Conservation (phyloP, 202 grass and related monocot genomes). For the Panicum virgatum region DNA sequence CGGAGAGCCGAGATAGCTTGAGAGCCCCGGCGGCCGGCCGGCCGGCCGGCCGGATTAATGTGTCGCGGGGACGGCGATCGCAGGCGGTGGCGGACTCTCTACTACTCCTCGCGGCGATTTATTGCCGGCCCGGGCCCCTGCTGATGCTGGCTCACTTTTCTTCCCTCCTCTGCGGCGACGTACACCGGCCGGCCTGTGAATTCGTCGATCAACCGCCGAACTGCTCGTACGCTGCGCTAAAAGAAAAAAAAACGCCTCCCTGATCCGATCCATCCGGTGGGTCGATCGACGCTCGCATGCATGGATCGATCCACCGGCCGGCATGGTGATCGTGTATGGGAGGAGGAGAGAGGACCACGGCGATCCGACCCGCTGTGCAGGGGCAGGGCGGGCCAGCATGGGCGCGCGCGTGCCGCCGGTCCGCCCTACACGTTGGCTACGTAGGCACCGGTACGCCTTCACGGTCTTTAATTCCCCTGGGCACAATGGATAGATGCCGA, state of each 20-base stretch:
- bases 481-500: background rate
- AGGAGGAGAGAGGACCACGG: conserved; percentile 16
- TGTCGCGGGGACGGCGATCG: background rate
- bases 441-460: background rate
- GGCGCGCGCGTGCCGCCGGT: conserved; percentile 26
- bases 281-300: background rate
- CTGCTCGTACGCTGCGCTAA: conserved; percentile 6
- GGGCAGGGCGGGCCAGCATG: background rate
- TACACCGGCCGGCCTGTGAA: conserved; percentile 21
- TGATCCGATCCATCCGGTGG: background rate
- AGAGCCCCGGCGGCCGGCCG: no score
- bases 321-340: background rate
- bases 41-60: conserved; percentile 2
- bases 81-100: background rate
- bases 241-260: conserved; percentile 5
- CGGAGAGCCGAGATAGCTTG: background rate
- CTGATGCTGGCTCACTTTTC: background rate
- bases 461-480: background rate
- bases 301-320: no score
- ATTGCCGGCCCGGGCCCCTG: conserved; percentile 15
- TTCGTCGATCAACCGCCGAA: background rate
- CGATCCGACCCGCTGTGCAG: no score
- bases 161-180: background rate
- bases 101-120: conserved; percentile 37
- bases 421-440: conserved; percentile 28